Percentiles rank a stretch among this genome's conserved stretches.
Evolutionary conservation across 78 protist genomes (phyloP).

Genomic region (Corallochytrium limacisporum): DNA sequence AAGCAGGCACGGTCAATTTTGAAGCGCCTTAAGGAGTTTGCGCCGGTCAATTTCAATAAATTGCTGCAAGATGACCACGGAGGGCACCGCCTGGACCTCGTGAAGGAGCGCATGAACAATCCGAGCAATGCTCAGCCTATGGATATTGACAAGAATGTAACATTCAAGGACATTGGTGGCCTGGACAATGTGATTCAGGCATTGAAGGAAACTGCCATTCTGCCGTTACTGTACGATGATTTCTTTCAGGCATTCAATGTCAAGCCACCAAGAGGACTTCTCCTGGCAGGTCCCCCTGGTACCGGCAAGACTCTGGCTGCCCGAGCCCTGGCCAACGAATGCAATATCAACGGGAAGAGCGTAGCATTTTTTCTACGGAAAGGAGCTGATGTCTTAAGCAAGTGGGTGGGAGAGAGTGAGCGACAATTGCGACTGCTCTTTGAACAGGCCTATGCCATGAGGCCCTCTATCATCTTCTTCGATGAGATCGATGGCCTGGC

Average conservation of each 20-base stretch:
- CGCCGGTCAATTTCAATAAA: too few relatives aligned
- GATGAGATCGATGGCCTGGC: slow-evolving; percentile 78
- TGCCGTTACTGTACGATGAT: slow-evolving; percentile 20
- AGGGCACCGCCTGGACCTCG: too few relatives aligned
- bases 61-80: too few relatives aligned
- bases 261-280: slow-evolving; percentile 16
- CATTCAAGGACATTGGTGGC: slow-evolving; percentile 5
- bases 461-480: slow-evolving; percentile 85
- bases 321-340: slow-evolving; percentile 58
- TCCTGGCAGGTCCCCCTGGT: slow-evolving; percentile 38
- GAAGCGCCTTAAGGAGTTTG: too few relatives aligned
- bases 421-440: slow-evolving; percentile 70
- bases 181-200: neutral
- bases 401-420: slow-evolving; percentile 93
- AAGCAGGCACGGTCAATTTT: too few relatives aligned
- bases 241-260: neutral
- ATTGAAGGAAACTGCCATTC: slow-evolving; percentile 9
- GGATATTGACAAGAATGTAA: neutral
- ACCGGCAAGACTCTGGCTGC: slow-evolving; percentile 49
- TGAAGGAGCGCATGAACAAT: neutral
- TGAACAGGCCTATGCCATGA: slow-evolving; percentile 59
- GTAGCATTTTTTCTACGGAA: slow-evolving; percentile 85
- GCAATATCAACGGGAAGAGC: slow-evolving; percentile 35
- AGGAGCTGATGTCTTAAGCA: slow-evolving; percentile 58
- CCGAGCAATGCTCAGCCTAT: neutral